These are phyloP conservation scores for Pelargonium australe DNA, from an alignment of 441 rosid genomes.

Conservation along the genomic window DNA sequence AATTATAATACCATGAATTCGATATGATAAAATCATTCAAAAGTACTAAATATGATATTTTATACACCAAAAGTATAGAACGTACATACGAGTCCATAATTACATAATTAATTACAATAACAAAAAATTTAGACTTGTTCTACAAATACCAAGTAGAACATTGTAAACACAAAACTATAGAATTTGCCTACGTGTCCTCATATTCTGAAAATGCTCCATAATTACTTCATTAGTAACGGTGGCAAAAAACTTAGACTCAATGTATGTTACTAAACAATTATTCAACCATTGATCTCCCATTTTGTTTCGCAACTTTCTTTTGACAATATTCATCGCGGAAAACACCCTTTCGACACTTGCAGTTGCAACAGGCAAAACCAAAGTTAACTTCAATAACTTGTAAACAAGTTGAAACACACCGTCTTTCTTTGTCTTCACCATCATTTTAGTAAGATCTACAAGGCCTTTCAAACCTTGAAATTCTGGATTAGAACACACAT, in stretches of 20 bases:
- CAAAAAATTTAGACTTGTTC: too few species aligned
- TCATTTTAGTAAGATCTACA: not conserved
- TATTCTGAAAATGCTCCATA: not conserved
- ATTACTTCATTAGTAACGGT: not conserved
- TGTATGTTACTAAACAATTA: conserved; percentile 3
- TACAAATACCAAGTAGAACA: too few species aligned
- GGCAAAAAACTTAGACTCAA: not conserved
- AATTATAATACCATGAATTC: too few species aligned
- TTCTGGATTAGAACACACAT: not conserved
- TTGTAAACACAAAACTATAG: too few species aligned
- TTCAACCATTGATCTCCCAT: conserved; percentile 10
- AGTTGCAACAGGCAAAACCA: conserved; percentile 11
- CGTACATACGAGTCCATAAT: too few species aligned
- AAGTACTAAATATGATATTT: too few species aligned
- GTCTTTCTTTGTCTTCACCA: not conserved
- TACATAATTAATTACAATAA: too few species aligned
- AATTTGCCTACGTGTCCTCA: not conserved
- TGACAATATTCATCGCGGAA: conserved; percentile 9
- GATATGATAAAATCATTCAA: too few species aligned
- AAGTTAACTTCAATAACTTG: not conserved
- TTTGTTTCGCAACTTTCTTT: not conserved
- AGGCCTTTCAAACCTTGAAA: not conserved
- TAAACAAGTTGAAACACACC: not conserved
- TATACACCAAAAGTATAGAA: too few species aligned
- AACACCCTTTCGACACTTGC: not conserved